Base-by-base conservation (phyloP, 176 grass and related monocot genomes). In the Aegilops speltoides region DNA sequence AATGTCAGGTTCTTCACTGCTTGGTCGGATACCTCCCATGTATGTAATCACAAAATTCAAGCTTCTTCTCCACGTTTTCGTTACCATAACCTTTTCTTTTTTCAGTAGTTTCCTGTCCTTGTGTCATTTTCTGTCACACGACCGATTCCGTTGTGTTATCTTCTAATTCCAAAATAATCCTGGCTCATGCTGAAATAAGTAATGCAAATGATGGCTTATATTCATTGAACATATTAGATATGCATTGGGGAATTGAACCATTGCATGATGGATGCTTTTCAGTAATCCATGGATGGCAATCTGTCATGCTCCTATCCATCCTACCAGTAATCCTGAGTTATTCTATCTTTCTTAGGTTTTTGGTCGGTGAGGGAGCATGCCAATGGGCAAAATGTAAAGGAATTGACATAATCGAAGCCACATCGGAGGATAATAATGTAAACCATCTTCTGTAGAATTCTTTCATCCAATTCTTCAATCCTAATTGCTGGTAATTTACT, bases 11-110 rank as follows among this genome's bases (percentile, higher is more conserved):
- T 78, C 90, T 19, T 86, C 90, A 68, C 70, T 95, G 75, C 92
- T 98, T 93, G 96, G 93, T 83, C 93, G 93, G 80, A 96, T 98
- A 94, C 93, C 93, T 83, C 96, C 96, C n/a, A 95, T 98, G 96
- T 98, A 98, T 98, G 96, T 98, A 98, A 92, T 88, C 31, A 56
- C 65, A 31, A 66, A 80, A 79, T 32, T 48, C n/a, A 37, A 84
- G 22, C 0, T 20, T 80, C 66, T 80, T 84, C 68, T 80, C 13
- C 59, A 84, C 0, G 4, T 68, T 83, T 48, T 36, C 8, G 8
- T 78, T 87, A 17, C 40, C 4, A 41, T 31, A 36, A 38, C n/a
- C 12, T 7, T 50, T 79, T 54, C 16, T 45, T 84, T 84, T 75
- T 72, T 43, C 56, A 64, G 15, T 78, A 63, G 36, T n/a, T 85